These are phyloP conservation scores for Neophaeococcomyces aloes DNA, from an alignment of 2,329 filamentous ascomycete genomes.

Conservation along the genomic window DNA sequence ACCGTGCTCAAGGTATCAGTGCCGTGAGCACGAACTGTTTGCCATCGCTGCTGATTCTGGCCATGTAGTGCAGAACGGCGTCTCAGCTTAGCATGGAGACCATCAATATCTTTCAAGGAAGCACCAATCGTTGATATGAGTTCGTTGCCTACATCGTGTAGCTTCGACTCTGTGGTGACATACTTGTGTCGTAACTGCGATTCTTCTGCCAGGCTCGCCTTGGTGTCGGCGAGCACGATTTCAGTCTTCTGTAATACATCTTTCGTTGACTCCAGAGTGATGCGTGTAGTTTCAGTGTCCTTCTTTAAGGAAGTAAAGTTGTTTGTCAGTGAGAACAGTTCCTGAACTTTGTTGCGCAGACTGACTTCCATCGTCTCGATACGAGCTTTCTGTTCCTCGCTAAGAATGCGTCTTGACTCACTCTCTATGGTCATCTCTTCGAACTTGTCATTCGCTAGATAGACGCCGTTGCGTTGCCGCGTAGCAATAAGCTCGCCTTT, in stretches of 20 bases:
- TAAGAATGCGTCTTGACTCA: constrained; percentile 81
- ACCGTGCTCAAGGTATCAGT: constrained; percentile 65
- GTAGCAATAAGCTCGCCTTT: constrained; percentile 91
- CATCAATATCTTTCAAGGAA: constrained; percentile 70
- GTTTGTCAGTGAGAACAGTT: constrained; percentile 75
- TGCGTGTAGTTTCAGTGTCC: constrained; percentile 68
- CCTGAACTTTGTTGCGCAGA: constrained; percentile 84
- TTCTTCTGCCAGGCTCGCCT: constrained; percentile 68
- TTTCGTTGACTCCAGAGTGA: constrained; percentile 66
- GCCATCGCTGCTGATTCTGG: constrained; percentile 70
- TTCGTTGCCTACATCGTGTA: constrained; percentile 61
- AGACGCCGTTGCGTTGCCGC: constrained; percentile 86
- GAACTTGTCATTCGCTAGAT: constrained; percentile 76
- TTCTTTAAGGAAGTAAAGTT: constrained; percentile 83
- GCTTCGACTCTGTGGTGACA: constrained; percentile 67
- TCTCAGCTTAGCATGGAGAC: constrained; percentile 74
- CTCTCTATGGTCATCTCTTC: constrained; percentile 87
- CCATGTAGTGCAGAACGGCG: constrained; percentile 75
- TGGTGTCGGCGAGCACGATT: constrained; percentile 66
- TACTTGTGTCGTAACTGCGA: constrained; percentile 70
- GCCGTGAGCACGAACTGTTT: constrained; percentile 63
- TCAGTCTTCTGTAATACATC: constrained; percentile 80
- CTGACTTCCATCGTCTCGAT: constrained; percentile 88
- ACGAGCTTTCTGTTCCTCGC: constrained; percentile 83
- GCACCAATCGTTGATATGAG: constrained; percentile 67